These are phyloP conservation scores for Boletellus ananas DNA, from an alignment of 768 basidiomycete species.

Conservation along the genomic window DNA sequence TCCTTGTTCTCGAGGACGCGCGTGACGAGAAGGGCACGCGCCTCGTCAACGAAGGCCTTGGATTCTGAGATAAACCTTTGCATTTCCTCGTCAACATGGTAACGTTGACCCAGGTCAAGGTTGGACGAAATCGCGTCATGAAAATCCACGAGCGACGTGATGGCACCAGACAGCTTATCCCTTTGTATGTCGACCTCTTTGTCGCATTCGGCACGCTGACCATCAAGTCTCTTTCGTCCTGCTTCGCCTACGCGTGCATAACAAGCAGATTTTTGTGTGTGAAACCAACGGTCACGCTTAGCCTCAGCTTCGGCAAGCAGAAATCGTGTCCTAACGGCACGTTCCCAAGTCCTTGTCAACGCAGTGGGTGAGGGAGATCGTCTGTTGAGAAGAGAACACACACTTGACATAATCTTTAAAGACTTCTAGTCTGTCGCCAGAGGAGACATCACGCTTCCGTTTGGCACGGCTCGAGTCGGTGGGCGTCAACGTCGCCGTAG, in stretches of 20 bases:
- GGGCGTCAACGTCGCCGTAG: conserved; percentile 10
- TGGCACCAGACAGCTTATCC: conserved; percentile 24
- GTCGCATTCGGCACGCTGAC: conserved; percentile 27
- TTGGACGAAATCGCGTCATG: conserved; percentile 22
- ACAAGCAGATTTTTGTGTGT: conserved; percentile 28
- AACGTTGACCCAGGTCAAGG: conserved; percentile 28
- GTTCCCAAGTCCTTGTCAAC: conserved; percentile 26
- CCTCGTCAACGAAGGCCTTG: conserved; percentile 23
- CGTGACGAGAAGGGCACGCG: conserved; percentile 23
- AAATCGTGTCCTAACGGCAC: conserved; percentile 26
- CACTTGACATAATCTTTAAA: conserved; percentile 32
- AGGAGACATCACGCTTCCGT: conserved; percentile 22
- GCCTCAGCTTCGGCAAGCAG: conserved; percentile 27
- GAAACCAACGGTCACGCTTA: conserved; percentile 28
- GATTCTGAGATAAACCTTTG: conserved; percentile 22
- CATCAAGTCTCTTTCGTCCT: conserved; percentile 28
- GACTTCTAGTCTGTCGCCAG: conserved; percentile 21
- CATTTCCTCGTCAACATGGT: conserved; percentile 20
- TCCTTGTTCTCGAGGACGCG: conserved; percentile 16
- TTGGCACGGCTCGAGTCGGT: conserved; percentile 18
- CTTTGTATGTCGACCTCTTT: conserved; percentile 18
- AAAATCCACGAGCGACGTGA: conserved; percentile 20
- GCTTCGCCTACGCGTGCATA: conserved; percentile 30
- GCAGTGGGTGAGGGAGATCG: neutral
- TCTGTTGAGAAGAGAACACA: conserved; percentile 1